These are phyloP conservation scores for Boletus sp. DNA, from an alignment of 768 basidiomycete genomes.

Conservation along the genomic window DNA sequence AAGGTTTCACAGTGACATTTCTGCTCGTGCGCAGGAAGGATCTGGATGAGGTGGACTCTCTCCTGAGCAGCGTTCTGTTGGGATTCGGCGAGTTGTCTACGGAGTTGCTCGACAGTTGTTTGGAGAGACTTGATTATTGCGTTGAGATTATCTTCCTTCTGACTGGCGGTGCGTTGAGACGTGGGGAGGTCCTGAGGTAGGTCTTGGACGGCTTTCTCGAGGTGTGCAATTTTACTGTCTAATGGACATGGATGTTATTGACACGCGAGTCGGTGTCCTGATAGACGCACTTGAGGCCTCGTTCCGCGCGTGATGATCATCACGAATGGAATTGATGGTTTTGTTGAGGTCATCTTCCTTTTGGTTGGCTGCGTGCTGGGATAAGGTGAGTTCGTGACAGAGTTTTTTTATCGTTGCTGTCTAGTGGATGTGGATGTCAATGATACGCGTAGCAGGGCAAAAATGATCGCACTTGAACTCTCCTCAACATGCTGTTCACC, in stretches of 20 bases:
- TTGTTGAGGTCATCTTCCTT: too few relatives aligned
- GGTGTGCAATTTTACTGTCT: neutral
- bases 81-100: neutral
- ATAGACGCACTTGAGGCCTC: neutral
- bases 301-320: neutral
- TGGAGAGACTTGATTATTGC: neutral
- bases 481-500: too few relatives aligned
- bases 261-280: neutral
- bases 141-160: neutral
- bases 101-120: neutral
- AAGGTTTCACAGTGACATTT: neutral
- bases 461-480: too few relatives aligned
- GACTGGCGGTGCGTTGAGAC: neutral
- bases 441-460: too few relatives aligned
- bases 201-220: neutral
- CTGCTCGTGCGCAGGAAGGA: neutral
- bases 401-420: too few relatives aligned
- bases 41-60: neutral
- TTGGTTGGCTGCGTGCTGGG: too few relatives aligned
- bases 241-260: neutral
- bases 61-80: too few relatives aligned
- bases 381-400: too few relatives aligned
- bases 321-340: too few relatives aligned
- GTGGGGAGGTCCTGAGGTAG: neutral
- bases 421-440: too few relatives aligned